phyloP scores from a whole-genome alignment of 345 rosid genomes.

The Garcia nutans region DNA sequence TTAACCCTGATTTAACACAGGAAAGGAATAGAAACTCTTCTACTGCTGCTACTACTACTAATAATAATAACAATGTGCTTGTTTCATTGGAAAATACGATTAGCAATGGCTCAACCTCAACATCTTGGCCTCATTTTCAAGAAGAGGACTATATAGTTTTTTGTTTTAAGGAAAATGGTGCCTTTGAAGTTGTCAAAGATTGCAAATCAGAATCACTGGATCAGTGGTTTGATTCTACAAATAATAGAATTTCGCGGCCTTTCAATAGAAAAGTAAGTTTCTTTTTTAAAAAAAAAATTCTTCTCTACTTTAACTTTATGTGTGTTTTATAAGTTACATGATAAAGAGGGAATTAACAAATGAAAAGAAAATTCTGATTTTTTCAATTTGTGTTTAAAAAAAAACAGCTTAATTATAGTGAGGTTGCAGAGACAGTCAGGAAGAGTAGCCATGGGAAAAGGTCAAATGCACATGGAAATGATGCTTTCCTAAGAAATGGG shows the following conservation, averaged over 20 bases:
- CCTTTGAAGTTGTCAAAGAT: constrained; percentile 54
- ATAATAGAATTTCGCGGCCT: constrained; percentile 21
- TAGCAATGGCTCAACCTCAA: background rate
- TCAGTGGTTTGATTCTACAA: constrained; percentile 5
- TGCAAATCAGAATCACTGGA: constrained; percentile 25
- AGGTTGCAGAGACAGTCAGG: constrained; percentile 20
- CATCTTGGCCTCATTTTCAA: constrained; percentile 32
- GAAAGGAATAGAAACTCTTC: constrained; percentile 13
- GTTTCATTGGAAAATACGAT: constrained; percentile 28
- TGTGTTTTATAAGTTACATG: background rate
- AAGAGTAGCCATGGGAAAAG: constrained; percentile 7
- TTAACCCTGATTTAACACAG: constrained; percentile 28
- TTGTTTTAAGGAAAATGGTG: constrained; percentile 64
- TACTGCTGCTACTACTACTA: too few species aligned
- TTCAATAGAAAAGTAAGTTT: constrained; percentile 42
- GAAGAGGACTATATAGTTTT: constrained; percentile 68
- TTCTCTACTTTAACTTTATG: too few species aligned
- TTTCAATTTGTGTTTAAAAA: background rate
- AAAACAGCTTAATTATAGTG: constrained; percentile 40
- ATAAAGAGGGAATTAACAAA: too few species aligned
- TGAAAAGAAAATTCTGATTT: background rate
- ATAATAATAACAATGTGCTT: too few species aligned
- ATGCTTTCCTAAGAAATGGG: background rate
- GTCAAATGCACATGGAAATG: constrained; percentile 10
- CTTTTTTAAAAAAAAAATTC: too few species aligned